Evolutionary conservation across 768 basidiomycete genomes (phyloP).

Genomic region (Suillus spraguei): DNA sequence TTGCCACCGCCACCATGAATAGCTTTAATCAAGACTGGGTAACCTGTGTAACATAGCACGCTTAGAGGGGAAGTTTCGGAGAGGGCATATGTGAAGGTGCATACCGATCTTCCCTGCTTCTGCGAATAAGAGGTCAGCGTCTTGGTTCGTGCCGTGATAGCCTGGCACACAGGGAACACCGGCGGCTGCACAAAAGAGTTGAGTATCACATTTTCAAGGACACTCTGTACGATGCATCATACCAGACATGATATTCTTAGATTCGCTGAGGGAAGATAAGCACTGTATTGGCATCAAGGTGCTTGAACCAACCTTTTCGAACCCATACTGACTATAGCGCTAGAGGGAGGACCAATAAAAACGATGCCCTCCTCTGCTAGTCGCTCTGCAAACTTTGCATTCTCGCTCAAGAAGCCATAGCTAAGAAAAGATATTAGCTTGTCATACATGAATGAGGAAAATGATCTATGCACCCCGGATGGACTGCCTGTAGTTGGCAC

Average conservation of each 20-base stretch:
- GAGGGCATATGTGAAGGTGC: background rate
- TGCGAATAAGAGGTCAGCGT: conserved; percentile 64
- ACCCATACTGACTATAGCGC: conserved; percentile 92
- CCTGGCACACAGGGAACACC: conserved; percentile 94
- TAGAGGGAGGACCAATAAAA: conserved; percentile 89
- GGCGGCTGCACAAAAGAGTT: conserved; percentile 54
- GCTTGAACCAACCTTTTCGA: conserved; percentile 73
- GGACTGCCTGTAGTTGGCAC: conserved; percentile 65
- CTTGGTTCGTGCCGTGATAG: conserved; percentile 86
- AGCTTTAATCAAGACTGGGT: conserved; percentile 95
- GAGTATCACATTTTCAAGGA: conserved; percentile 12
- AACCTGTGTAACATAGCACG: conserved; percentile 47
- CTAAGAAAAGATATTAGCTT: conserved; percentile 35
- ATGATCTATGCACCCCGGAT: conserved; percentile 68
- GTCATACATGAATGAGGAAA: background rate
- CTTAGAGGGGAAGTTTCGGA: background rate
- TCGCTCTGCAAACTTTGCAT: conserved; percentile 75
- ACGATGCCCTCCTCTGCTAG: conserved; percentile 80
- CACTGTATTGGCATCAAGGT: background rate
- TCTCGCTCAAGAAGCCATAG: conserved; percentile 93
- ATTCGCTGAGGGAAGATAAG: conserved; percentile 58
- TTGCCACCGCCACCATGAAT: conserved; percentile 95
- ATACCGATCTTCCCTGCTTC: conserved; percentile 74
- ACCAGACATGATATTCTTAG: conserved; percentile 94
- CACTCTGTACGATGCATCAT: conserved; percentile 21